Evolutionary conservation across 2,329 filamentous ascomycete genomes (phyloP).

Genomic region (Mycogone perniciosa): DNA sequence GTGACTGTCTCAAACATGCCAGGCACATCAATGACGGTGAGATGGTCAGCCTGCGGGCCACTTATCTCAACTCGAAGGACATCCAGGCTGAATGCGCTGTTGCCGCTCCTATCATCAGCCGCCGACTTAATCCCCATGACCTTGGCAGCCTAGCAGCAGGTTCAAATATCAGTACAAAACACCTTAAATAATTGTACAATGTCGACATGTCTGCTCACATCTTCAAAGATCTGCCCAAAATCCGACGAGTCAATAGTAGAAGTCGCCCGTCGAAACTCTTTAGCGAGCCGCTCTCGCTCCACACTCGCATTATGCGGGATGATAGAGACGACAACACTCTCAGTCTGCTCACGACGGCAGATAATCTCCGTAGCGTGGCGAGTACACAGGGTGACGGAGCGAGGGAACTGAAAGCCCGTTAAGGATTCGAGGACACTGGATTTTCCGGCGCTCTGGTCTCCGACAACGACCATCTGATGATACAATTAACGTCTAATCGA

Average conservation of each 20-base stretch:
- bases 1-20: constrained; percentile 40
- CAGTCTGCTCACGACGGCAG: constrained; percentile 20
- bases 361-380: constrained; percentile 38
- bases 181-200: neutral
- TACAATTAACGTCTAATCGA: neutral
- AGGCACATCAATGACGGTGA: constrained; percentile 50
- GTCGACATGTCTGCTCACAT: constrained; percentile 24
- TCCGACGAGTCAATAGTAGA: constrained; percentile 19
- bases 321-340: constrained; percentile 32
- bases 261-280: constrained; percentile 18
- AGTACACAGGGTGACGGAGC: constrained; percentile 39
- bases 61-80: constrained; percentile 35
- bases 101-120: neutral
- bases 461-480: constrained; percentile 63
- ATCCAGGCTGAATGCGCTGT: constrained; percentile 39
- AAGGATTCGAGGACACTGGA: constrained; percentile 71
- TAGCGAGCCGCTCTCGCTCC: constrained; percentile 9
- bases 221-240: constrained; percentile 33
- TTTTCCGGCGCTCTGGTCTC: constrained; percentile 81
- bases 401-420: constrained; percentile 43
- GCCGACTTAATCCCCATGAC: constrained; percentile 37
- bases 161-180: neutral
- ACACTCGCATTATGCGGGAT: constrained; percentile 27
- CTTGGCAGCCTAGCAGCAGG: constrained; percentile 29
- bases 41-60: constrained; percentile 37